These are phyloP conservation scores for Candida golubevii DNA, from an alignment of 805 yeast genomes.

Conservation along the genomic window DNA sequence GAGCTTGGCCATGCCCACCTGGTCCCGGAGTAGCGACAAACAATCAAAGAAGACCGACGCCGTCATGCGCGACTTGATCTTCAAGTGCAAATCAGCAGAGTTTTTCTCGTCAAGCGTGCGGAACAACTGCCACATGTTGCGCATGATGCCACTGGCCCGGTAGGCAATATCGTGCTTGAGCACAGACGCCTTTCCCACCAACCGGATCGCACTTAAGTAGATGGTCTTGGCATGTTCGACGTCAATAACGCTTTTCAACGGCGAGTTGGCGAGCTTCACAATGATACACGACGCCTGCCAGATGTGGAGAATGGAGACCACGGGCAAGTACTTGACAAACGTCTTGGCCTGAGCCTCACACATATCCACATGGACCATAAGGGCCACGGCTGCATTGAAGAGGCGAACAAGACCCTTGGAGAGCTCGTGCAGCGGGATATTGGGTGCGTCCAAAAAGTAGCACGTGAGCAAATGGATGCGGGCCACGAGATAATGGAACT, in stretches of 20 bases:
- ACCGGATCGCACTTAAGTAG: constrained; percentile 60
- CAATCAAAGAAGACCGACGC: constrained; percentile 93
- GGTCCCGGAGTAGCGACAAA: constrained; percentile 75
- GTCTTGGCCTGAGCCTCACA: constrained; percentile 56
- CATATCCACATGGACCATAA: constrained; percentile 61
- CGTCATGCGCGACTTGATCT: constrained; percentile 79
- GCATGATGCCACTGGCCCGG: constrained; percentile 89
- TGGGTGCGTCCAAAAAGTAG: constrained; percentile 64
- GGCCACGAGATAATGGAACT: constrained; percentile 64
- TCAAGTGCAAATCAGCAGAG: constrained; percentile 41
- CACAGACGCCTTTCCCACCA: constrained; percentile 77
- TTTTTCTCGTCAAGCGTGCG: constrained; percentile 57
- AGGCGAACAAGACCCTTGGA: constrained; percentile 70
- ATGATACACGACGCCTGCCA: constrained; percentile 93
- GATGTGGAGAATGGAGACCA: constrained; percentile 70
- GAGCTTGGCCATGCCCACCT: constrained; percentile 76
- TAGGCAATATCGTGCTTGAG: constrained; percentile 90
- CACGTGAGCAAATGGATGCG: constrained; percentile 81
- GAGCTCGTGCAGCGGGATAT: constrained; percentile 53
- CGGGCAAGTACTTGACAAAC: constrained; percentile 77
- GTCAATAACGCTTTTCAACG: constrained; percentile 63
- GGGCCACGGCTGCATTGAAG: constrained; percentile 72
- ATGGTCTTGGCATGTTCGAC: constrained; percentile 65
- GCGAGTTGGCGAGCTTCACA: constrained; percentile 73
- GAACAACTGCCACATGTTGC: constrained; percentile 88